phyloP scores from a whole-genome alignment of 208 protist genomes.

The Wallacemonas sp. region DNA sequence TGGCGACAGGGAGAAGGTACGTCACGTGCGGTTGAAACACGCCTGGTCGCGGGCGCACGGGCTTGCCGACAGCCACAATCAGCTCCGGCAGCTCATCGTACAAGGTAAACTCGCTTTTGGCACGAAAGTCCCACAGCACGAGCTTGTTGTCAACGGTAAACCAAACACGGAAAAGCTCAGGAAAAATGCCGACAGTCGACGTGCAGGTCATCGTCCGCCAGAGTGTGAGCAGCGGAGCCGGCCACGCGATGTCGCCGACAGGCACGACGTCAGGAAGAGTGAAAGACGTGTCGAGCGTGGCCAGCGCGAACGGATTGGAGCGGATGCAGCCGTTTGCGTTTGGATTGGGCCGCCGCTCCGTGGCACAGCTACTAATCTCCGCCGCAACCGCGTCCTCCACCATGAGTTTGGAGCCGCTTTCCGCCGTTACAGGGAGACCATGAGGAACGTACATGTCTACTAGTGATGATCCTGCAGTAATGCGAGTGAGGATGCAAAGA shows the following conservation, averaged over 20 bases:
- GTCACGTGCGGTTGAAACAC: slow-evolving; percentile 87
- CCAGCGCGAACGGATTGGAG: slow-evolving; percentile 65
- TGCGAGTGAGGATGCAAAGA: neutral
- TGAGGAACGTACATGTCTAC: slow-evolving; percentile 11
- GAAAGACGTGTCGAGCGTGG: slow-evolving; percentile 72
- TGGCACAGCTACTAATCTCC: slow-evolving; percentile 38
- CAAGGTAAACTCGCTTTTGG: slow-evolving; percentile 70
- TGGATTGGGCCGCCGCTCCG: slow-evolving; percentile 41
- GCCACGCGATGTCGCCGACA: slow-evolving; percentile 69
- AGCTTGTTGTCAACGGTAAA: slow-evolving; percentile 87
- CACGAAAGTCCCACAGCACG: slow-evolving; percentile 82
- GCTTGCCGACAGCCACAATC: slow-evolving; percentile 76
- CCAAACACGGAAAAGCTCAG: slow-evolving; percentile 75
- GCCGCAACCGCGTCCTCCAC: slow-evolving; percentile 69
- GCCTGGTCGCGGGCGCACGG: slow-evolving; percentile 44
- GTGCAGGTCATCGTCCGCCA: slow-evolving; percentile 71
- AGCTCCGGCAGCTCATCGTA: slow-evolving; percentile 86
- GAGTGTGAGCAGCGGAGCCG: slow-evolving; percentile 59
- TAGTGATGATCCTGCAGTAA: neutral
- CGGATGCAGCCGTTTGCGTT: slow-evolving; percentile 53
- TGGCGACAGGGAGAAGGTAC: slow-evolving; percentile 75
- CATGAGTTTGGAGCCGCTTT: slow-evolving; percentile 18
- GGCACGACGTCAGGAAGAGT: slow-evolving; percentile 80
- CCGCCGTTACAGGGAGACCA: neutral
- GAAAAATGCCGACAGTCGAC: slow-evolving; percentile 79